Conservation (phyloP, 2,329 filamentous ascomycete genomes). For the Chaetomiaceae sp. region DNA sequence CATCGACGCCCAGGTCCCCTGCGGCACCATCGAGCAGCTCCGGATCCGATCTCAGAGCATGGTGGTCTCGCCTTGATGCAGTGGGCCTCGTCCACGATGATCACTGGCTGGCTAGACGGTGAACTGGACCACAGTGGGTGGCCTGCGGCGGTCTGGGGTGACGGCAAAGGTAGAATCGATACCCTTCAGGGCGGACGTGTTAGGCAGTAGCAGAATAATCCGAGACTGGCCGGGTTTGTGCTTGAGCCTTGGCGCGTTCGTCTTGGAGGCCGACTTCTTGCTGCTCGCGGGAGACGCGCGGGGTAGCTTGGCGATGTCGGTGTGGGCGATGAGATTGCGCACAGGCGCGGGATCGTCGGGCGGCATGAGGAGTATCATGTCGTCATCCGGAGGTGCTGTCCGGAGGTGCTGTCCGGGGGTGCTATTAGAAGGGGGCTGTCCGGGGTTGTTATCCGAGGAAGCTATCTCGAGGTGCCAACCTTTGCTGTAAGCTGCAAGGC, state of each 20-base stretch:
- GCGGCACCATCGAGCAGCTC: too few species aligned
- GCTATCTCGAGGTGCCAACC: too few species aligned
- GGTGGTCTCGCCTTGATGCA: slow-evolving; percentile 1
- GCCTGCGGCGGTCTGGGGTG: neutral
- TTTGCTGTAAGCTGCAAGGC: too few species aligned
- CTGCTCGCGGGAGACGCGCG: neutral
- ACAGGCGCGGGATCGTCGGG: slow-evolving; percentile 3
- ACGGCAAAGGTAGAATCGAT: slow-evolving; percentile 1
- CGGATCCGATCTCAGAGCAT: slow-evolving; percentile 1
- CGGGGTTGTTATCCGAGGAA: too few species aligned
- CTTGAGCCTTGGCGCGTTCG: slow-evolving; percentile 2
- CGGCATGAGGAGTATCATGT: neutral
- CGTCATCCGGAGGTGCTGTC: neutral
- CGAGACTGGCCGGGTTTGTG: slow-evolving; percentile 2
- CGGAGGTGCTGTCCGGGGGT: too few species aligned
- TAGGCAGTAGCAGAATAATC: neutral
- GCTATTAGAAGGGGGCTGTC: too few species aligned
- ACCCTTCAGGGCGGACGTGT: slow-evolving; percentile 1
- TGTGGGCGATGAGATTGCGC: neutral
- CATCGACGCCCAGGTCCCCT: too few species aligned
- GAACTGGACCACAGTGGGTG: slow-evolving; percentile 4
- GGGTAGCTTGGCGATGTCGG: neutral
- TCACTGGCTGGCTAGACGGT: neutral
- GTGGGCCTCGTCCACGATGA: slow-evolving; percentile 4
- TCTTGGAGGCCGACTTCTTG: slow-evolving; percentile 1